Base-by-base conservation (phyloP, 2,329 filamentous ascomycete genomes). In the Furcasterigmium sp. region DNA sequence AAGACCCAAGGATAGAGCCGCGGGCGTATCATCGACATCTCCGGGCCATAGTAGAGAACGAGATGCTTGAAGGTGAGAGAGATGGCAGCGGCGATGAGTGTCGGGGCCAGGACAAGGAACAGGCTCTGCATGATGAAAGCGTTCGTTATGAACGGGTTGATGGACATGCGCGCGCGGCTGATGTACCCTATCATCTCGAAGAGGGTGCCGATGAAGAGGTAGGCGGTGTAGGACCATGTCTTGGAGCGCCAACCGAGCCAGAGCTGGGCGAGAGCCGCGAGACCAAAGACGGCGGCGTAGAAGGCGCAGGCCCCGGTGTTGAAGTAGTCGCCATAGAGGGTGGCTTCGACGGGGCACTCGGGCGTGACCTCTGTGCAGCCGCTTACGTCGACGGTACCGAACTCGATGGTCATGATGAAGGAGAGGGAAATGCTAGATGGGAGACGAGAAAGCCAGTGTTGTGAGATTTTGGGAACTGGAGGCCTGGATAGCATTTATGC, bases 1-100 rank as follows among this genome's bases (percentile, higher is more conserved):
- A 75, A 75, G 34, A 74, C 66, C 51, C 64, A 67, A 2, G 70
- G 69, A 42, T 73, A 74, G 0, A 65, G 47, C 1, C 57, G 54
- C 1, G 72, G 67, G 14, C 57, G 59, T 32, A 71, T 53, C 14
- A 64, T 56, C 2, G 62, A 65, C 43, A 59, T 56, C 26, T 68
- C 58, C 0, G 63, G 57, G 8, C 68, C 68, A 30, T 67, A 62
- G 53, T 64, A 62, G 1, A 68, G 37, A 7, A 70, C 64, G 19
- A 72, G 59, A 51, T 70, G 67, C 46, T 69, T 69, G 15, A 72
- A 57, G 0, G 67, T 70, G 4, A 72, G 54, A 42, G 69, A 71
- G 38, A 71, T 68, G 10, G 60, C 62, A 2, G 68, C 68, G 2
- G 68, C 67, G 5, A 70, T 55, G 36, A 72, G 61, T 3, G 64